phyloP scores from a whole-genome alignment of 2,329 filamentous ascomycete genomes.

The Stagonosporopsis rhizophila region DNA sequence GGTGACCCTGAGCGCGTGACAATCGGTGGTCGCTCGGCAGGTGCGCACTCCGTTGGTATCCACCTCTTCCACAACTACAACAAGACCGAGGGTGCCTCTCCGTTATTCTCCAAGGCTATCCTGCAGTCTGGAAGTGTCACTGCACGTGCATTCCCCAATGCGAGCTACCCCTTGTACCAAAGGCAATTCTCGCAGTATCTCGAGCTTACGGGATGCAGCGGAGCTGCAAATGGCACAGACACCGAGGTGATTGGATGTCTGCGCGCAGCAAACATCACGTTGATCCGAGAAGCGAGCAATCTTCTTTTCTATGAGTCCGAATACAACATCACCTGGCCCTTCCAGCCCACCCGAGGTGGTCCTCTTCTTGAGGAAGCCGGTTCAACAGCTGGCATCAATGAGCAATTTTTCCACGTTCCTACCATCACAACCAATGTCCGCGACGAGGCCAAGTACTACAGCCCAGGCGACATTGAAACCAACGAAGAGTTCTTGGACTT shows the following conservation, averaged over 20 bases:
- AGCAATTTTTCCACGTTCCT: slow-evolving; percentile 36
- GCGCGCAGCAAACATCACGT: slow-evolving; percentile 44
- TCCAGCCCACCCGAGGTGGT: slow-evolving; percentile 54
- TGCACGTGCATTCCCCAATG: slow-evolving; percentile 36
- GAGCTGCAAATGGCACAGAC: slow-evolving; percentile 34
- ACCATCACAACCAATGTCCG: slow-evolving; percentile 43
- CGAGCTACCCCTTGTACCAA: slow-evolving; percentile 39
- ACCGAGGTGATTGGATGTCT: slow-evolving; percentile 48
- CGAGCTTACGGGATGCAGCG: slow-evolving; percentile 25
- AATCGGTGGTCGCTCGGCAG: slow-evolving; percentile 49
- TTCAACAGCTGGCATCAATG: slow-evolving; percentile 39
- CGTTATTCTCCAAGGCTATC: slow-evolving; percentile 37
- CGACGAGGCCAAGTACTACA: slow-evolving; percentile 40
- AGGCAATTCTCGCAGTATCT: slow-evolving; percentile 34
- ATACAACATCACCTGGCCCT: slow-evolving; percentile 54
- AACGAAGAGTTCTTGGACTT: slow-evolving; percentile 45
- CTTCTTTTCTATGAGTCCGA: slow-evolving; percentile 45
- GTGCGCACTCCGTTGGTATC: slow-evolving; percentile 40
- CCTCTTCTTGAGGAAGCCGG: slow-evolving; percentile 55
- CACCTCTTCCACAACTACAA: slow-evolving; percentile 43
- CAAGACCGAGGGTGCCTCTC: slow-evolving; percentile 26
- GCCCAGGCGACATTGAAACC: slow-evolving; percentile 36
- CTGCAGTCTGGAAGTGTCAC: slow-evolving; percentile 39
- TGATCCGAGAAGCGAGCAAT: slow-evolving; percentile 48
- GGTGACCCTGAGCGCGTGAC: slow-evolving; percentile 49